Base-by-base conservation (phyloP, 2,329 filamentous ascomycete species). In the Monilinia vaccinii-corymbosi region DNA sequence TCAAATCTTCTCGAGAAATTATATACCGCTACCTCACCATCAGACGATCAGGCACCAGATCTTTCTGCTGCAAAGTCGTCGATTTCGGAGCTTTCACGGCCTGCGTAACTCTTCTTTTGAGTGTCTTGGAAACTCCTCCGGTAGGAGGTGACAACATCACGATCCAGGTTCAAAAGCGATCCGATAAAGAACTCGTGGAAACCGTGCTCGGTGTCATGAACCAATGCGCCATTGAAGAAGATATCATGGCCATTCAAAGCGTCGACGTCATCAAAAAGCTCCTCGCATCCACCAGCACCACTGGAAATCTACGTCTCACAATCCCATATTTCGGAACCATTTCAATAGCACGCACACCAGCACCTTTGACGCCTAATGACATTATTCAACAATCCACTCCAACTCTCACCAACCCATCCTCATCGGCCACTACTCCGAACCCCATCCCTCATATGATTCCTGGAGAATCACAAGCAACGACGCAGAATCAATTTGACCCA, bases 271-370 rank as follows among this genome's bases (percentile, higher is more conserved):
- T 71, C 45, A 67, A 65, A 34, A 66, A 68, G 18, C 64, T 71
- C 4, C 61, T 70, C 1, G 65, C 68, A 18, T 51, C 60, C 18
- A 62, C 61, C 7, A 63, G 63, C 13, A 57, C 53, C 2, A 51
- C 59, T 21, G 57, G 63, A 10, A 70, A 69, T 56, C 56, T 71
- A 7, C 68, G 67, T 32, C 68, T 71, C 36, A 69, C 68, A 21
- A 71, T 71, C 4, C 70, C 69, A 6, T 71, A 71, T 52, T 71
- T 71, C 42, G 70, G 70, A 9, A 70, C 69, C 3, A 67, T 71
- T 34, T 67, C 53, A 38, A 70, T 71, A 18, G 61, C 65, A 16
- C 64, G 52, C 31, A 51, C 52, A 28, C 21, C 58, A 44, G 18
- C 25, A 21, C 9, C 14, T 34, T 56, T 16, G 28, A 47, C 32